phyloP scores from a whole-genome alignment of 164 flowering plant species.

The Chimonanthus praecox region DNA sequence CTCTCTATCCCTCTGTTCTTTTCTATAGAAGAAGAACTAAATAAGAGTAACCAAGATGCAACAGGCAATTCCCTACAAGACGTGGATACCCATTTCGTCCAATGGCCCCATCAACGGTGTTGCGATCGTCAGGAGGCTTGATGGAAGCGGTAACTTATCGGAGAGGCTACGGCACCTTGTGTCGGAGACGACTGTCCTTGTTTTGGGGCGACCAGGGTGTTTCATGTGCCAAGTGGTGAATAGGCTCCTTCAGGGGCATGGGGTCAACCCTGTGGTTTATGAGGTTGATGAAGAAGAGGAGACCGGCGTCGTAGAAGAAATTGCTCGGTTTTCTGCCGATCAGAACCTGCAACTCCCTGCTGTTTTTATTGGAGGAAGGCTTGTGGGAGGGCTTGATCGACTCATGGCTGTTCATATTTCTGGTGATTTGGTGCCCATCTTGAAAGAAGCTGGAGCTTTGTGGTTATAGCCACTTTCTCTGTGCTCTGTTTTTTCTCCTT shows the following conservation, averaged over 20 bases:
- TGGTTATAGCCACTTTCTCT: slow-evolving; percentile 24
- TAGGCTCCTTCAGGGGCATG: slow-evolving; percentile 48
- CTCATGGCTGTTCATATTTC: slow-evolving; percentile 50
- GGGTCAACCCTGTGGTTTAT: slow-evolving; percentile 65
- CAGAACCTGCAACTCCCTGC: slow-evolving; percentile 28
- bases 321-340: slow-evolving; percentile 9
- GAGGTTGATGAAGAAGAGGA: slow-evolving; percentile 66
- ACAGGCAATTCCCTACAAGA: slow-evolving; percentile 50
- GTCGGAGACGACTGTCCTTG: slow-evolving; percentile 59
- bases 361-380: slow-evolving; percentile 45
- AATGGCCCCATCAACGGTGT: not conserved
- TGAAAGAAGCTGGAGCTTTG: slow-evolving; percentile 43
- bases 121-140: not conserved
- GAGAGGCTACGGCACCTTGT: slow-evolving; percentile 24
- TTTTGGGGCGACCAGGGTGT: slow-evolving; percentile 58
- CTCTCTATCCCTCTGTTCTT: slow-evolving; percentile 3
- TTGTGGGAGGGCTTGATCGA: slow-evolving; percentile 46
- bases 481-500: not conserved
- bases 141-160: not conserved
- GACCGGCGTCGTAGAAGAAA: slow-evolving; percentile 18
- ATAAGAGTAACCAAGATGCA: slow-evolving; percentile 27
- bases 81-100: slow-evolving; percentile 26
- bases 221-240: slow-evolving; percentile 83
- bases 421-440: slow-evolving; percentile 44
- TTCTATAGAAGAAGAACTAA: not conserved